Percentiles rank a stretch among this genome's conserved stretches.
Conservation (phyloP, 169 alveolate genomes). For the Eimeria praecox region DNA sequence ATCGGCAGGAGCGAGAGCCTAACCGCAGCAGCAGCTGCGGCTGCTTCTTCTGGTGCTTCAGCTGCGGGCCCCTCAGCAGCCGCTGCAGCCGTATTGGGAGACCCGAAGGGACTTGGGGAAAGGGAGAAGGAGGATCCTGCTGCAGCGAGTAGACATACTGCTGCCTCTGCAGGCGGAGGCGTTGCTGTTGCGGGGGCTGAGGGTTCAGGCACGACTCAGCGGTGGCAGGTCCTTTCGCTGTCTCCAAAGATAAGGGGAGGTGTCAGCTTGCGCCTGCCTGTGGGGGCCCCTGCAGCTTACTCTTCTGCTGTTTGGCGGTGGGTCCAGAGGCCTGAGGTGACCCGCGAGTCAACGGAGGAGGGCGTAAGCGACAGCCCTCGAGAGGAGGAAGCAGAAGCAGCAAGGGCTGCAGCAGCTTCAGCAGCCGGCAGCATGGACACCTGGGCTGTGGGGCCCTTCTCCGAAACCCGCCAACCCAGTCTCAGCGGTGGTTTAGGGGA, state of each 20-base stretch:
- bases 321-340: slow-evolving; percentile 54
- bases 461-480: slow-evolving; percentile 44
- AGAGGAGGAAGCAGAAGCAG: slow-evolving; percentile 40
- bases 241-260: slow-evolving; percentile 45
- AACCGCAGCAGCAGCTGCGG: slow-evolving; percentile 2
- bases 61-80: background rate
- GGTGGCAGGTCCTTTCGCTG: background rate
- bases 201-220: background rate
- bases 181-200: background rate
- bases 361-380: background rate
- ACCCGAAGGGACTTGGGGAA: background rate
- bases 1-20: slow-evolving; percentile 12
- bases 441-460: background rate
- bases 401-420: slow-evolving; percentile 17
- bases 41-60: background rate
- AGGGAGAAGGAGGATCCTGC: slow-evolving; percentile 11
- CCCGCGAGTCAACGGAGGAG: slow-evolving; percentile 36
- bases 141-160: background rate
- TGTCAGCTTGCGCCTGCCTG: slow-evolving; percentile 55
- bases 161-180: background rate
- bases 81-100: background rate
- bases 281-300: slow-evolving; percentile 50
- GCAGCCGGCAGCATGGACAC: background rate
- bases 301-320: slow-evolving; percentile 48
- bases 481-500: background rate